Conservation (phyloP, 73 alveolate species). For the Paramecium caudatum region DNA sequence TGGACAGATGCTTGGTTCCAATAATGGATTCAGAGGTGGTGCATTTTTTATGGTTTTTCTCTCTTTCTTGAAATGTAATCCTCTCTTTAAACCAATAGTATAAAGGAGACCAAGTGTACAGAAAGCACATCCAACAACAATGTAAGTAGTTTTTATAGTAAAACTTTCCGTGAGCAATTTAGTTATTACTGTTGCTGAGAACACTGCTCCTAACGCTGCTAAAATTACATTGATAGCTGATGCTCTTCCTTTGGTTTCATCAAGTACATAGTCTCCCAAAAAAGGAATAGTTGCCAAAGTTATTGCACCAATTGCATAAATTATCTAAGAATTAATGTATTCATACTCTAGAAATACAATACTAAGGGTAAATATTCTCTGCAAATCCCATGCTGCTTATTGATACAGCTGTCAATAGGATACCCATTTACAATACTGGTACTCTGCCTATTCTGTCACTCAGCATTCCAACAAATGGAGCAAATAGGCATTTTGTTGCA, state of each 20-base stretch:
- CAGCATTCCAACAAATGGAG: conserved; percentile 70
- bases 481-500: conserved; percentile 69
- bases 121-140: conserved; percentile 46
- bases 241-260: conserved; percentile 73
- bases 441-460: conserved; percentile 76
- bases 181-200: conserved; percentile 71
- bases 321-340: background rate
- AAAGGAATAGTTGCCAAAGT: conserved; percentile 74
- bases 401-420: conserved; percentile 41
- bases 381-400: conserved; percentile 65
- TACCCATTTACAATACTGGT: conserved; percentile 60
- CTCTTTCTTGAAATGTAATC: conserved; percentile 45
- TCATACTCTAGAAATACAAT: conserved; percentile 67
- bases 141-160: background rate
- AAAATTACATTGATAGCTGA: conserved; percentile 74
- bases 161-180: conserved; percentile 14
- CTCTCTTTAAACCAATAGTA: conserved; percentile 58
- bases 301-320: conserved; percentile 74
- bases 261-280: conserved; percentile 70
- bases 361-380: conserved; percentile 67
- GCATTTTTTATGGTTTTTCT: conserved; percentile 11
- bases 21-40: background rate
- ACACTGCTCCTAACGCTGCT: conserved; percentile 76
- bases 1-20: background rate
- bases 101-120: conserved; percentile 3